These are phyloP conservation scores for Metschnikowia gruessii DNA, from an alignment of 805 yeast species.

Conservation along the genomic window DNA sequence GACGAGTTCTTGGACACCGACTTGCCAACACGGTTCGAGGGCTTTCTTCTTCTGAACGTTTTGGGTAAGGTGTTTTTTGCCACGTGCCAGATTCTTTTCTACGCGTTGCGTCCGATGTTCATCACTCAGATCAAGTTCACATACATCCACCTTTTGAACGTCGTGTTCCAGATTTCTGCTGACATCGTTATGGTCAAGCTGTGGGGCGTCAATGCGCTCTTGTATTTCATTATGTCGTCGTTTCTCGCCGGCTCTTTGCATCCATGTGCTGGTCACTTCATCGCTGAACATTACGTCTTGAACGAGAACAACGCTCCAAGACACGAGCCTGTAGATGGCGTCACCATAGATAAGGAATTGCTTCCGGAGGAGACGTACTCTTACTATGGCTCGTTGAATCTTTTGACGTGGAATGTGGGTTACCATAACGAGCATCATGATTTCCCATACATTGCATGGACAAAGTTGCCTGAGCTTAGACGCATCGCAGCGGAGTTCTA, in stretches of 20 bases:
- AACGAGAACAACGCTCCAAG: slow-evolving; percentile 49
- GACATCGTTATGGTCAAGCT: slow-evolving; percentile 55
- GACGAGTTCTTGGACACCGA: slow-evolving; percentile 84
- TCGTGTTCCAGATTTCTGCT: slow-evolving; percentile 54
- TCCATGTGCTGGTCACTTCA: slow-evolving; percentile 93
- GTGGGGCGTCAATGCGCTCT: slow-evolving; percentile 64
- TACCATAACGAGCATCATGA: slow-evolving; percentile 95
- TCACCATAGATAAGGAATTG: slow-evolving; percentile 29
- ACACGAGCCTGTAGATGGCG: slow-evolving; percentile 19
- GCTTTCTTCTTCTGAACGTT: slow-evolving; percentile 66
- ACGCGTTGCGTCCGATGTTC: slow-evolving; percentile 88
- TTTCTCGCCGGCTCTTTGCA: slow-evolving; percentile 89
- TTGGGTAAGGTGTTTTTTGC: slow-evolving; percentile 90
- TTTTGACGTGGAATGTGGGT: slow-evolving; percentile 89
- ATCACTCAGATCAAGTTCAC: slow-evolving; percentile 74
- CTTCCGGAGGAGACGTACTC: slow-evolving; percentile 79
- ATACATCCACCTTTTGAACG: slow-evolving; percentile 67
- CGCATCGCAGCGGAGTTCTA: slow-evolving; percentile 77
- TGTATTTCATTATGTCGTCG: slow-evolving; percentile 70
- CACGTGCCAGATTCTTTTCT: slow-evolving; percentile 82
- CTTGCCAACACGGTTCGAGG: slow-evolving; percentile 79
- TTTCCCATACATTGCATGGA: slow-evolving; percentile 93
- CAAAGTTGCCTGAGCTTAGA: slow-evolving; percentile 62
- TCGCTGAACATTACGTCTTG: slow-evolving; percentile 88
- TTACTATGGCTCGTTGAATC: slow-evolving; percentile 77